Percentiles rank a stretch among this genome's conserved stretches.
Conservation (phyloP, 1,139 yeast genomes). For the Taiozyma sp. region DNA sequence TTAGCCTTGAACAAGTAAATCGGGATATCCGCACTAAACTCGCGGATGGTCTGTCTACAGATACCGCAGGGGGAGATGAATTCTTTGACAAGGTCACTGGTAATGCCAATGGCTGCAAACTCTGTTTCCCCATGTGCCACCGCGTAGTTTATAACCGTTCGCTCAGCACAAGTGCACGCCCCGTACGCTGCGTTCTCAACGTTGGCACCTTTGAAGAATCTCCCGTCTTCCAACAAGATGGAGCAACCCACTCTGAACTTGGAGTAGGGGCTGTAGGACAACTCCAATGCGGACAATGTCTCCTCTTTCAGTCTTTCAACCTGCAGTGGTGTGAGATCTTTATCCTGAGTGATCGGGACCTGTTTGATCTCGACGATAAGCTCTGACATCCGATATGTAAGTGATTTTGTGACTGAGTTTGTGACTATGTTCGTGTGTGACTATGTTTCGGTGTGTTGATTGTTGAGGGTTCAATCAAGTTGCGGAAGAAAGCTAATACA, state of each 20-base stretch:
- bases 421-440: too few species aligned
- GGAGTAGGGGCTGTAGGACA: slow-evolving; percentile 79
- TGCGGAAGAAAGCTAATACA: too few species aligned
- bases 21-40: slow-evolving; percentile 51
- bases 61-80: slow-evolving; percentile 89
- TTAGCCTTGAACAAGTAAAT: slow-evolving; percentile 55
- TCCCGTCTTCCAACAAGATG: slow-evolving; percentile 46
- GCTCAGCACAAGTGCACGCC: slow-evolving; percentile 87
- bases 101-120: slow-evolving; percentile 64
- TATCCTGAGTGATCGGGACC: background rate
- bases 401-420: too few species aligned
- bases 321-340: slow-evolving; percentile 2
- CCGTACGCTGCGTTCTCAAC: slow-evolving; percentile 92
- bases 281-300: slow-evolving; percentile 35
- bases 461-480: too few species aligned
- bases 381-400: background rate
- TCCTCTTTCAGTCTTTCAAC: slow-evolving; percentile 3
- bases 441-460: too few species aligned
- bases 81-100: slow-evolving; percentile 49
- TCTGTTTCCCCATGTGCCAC: slow-evolving; percentile 41
- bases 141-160: slow-evolving; percentile 70
- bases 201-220: slow-evolving; percentile 67
- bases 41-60: slow-evolving; percentile 84
- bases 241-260: slow-evolving; percentile 85
- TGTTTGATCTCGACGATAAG: background rate